Conservation (phyloP, 2,329 filamentous ascomycete genomes). For the Blastomyces parvus region DNA sequence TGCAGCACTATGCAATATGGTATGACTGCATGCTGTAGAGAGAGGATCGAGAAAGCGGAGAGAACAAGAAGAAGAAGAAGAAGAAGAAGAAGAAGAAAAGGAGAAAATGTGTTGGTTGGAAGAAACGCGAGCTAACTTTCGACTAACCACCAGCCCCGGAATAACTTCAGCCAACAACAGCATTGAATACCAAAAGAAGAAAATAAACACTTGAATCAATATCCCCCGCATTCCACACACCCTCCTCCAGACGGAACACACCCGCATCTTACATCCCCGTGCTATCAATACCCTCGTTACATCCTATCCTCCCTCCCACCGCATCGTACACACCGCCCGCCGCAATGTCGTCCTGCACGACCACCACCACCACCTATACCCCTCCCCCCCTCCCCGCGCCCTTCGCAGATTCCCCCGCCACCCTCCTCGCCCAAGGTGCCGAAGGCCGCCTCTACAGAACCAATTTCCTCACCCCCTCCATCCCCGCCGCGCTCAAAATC, state of each 20-base stretch:
- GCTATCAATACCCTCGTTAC: neutral
- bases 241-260: neutral
- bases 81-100: neutral
- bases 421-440: conserved; percentile 84
- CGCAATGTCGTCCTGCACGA: conserved; percentile 13
- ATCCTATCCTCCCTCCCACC: neutral
- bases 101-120: no score
- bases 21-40: neutral
- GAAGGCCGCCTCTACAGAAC: conserved; percentile 91
- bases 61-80: neutral
- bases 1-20: neutral
- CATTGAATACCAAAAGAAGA: neutral
- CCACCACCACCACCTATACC: conserved; percentile 23
- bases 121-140: no score
- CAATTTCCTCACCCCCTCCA: conserved; percentile 59
- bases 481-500: conserved; percentile 76
- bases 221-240: neutral
- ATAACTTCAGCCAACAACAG: neutral
- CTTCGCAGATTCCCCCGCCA: conserved; percentile 51
- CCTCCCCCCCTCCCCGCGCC: conserved; percentile 49
- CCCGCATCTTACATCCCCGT: neutral
- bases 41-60: neutral
- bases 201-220: neutral
- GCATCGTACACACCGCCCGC: neutral
- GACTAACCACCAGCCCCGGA: neutral